phyloP scores from a whole-genome alignment of 2,329 filamentous ascomycete genomes.

The Coniochaeta sp. region DNA sequence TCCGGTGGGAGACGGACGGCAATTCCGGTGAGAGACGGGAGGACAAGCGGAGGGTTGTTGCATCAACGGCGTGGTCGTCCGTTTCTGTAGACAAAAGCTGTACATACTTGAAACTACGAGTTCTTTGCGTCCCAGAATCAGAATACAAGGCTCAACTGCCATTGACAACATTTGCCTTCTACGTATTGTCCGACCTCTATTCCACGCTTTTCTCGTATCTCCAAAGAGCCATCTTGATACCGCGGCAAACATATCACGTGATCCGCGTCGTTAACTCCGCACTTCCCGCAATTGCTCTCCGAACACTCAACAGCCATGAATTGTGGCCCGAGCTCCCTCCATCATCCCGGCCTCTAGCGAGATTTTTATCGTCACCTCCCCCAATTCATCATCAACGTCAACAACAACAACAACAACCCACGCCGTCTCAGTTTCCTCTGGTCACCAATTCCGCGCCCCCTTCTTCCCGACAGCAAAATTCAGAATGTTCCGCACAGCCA shows the following conservation, averaged over 20 bases:
- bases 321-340: slow-evolving; percentile 6
- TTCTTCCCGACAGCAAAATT: slow-evolving; percentile 4
- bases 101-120: neutral
- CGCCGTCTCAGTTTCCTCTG: neutral
- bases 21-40: neutral
- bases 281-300: neutral
- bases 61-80: neutral
- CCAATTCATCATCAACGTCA: neutral
- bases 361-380: slow-evolving; percentile 35
- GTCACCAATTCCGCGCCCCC: neutral
- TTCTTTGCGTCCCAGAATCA: neutral
- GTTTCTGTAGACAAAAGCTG: slow-evolving; percentile 1
- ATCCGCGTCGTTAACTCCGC: slow-evolving; percentile 2
- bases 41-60: neutral
- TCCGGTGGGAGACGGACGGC: neutral
- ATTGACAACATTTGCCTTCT: neutral
- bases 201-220: too few species aligned
- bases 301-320: neutral
- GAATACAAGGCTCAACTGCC: neutral
- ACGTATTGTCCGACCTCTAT: neutral
- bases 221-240: neutral
- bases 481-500: slow-evolving; percentile 84
- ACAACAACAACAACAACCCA: neutral
- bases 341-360: slow-evolving; percentile 20
- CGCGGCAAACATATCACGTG: slow-evolving; percentile 5